Base-by-base conservation (phyloP, 352 stramenopile genomes). In the Globisporangium emineosum region DNA sequence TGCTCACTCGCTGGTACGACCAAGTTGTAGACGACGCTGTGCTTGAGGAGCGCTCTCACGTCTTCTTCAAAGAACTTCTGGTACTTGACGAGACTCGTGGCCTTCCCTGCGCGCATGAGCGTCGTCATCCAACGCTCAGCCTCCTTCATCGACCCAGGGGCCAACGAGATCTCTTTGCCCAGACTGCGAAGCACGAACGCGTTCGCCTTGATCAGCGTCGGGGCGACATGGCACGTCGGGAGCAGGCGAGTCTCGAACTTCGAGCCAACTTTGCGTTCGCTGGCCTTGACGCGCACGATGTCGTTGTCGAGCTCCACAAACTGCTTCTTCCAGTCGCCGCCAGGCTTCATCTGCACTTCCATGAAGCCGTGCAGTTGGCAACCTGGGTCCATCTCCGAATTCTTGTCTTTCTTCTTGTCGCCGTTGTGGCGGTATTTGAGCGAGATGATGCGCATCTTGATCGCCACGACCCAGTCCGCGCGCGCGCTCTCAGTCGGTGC, bases 271-370 rank as follows among this genome's bases (percentile, higher is more conserved):
- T 73, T 78, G 4, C 79, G 69, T 57, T 89, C 83, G 45, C 70
- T 89, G 30, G 66, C 69, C 59, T 91, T 91, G 60, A 91, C 71
- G 21, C 83, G 80, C 30, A 91, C 64, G 64, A 87, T 83, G 15
- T 78, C 76, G 53, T 90, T 85, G 30, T 88, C 77, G 1, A 90
- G 60, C 45, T 90, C 83, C 23, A 90, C 78, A 45, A 79, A 90
- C 37, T 73, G 67, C 25, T 71, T 69, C 58, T 89, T 89, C 80
- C 82, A 91, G 5, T 63, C 61, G 30, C 65, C 70, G 12, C 73
- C 78, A 0, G 72, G 75, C n/a, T 71, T 79, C 25, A 69, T 57
- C 57, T 88, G 76, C n/a, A 83, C 73, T 25, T 89, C 73, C 37
- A 90, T 77, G 52, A 87, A 86, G n/a, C 72, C 71, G 10, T 80